Conservation (phyloP, 1,284 basidiomycete genomes). For the Sporisorium exsertum region DNA sequence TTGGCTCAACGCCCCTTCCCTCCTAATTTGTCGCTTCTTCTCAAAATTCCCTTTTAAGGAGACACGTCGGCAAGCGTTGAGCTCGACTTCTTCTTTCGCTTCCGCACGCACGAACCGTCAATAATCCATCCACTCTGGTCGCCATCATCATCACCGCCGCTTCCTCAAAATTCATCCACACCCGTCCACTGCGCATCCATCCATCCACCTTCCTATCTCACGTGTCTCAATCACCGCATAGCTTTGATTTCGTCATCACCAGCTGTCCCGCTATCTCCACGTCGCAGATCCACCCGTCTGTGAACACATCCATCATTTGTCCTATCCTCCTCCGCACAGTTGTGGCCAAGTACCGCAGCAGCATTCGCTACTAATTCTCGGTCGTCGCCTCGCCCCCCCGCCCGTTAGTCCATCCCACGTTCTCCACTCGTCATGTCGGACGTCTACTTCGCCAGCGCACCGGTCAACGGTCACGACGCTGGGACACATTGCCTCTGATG, state of each 20-base stretch:
- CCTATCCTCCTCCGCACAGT: neutral
- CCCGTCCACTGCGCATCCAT: constrained; percentile 7
- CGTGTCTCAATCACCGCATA: constrained; percentile 1
- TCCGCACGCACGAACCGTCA: constrained; percentile 1
- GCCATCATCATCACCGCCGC: neutral
- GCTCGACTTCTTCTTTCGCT: neutral
- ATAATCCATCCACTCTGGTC: constrained; percentile 15
- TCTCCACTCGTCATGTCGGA: constrained; percentile 26
- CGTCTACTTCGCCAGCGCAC: constrained; percentile 5
- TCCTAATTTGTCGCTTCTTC: constrained; percentile 30
- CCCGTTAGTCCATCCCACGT: neutral
- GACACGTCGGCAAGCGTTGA: constrained; percentile 21
- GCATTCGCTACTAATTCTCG: neutral
- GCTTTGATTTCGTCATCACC: neutral
- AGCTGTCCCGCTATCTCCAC: neutral
- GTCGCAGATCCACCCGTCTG: neutral
- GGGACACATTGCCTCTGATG: neutral
- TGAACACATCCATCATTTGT: neutral
- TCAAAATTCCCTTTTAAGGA: neutral
- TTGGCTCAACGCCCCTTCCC: constrained; percentile 25
- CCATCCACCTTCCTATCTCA: neutral
- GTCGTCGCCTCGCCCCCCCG: no score
- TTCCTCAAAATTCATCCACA: neutral
- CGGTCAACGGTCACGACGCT: constrained; percentile 25
- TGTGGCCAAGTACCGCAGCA: neutral